Percentiles rank a stretch among this genome's conserved stretches.
These are phyloP conservation scores for Lactuca saligna DNA, from an alignment of 129 eudicot genomes.

Conservation along the genomic window DNA sequence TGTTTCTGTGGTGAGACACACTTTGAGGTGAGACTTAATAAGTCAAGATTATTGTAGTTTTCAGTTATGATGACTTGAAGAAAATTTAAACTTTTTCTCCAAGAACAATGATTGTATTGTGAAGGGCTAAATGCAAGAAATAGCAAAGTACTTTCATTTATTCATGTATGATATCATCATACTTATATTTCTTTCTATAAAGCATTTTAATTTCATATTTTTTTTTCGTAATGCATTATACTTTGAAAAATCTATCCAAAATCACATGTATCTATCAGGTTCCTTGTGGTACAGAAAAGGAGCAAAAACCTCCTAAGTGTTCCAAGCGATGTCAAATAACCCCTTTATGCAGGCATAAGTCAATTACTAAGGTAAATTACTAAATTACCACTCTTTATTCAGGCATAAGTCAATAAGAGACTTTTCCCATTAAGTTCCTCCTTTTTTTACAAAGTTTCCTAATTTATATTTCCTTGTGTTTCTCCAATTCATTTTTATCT, in stretches of 20 bases:
- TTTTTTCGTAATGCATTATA: too few relatives aligned
- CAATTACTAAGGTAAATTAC: constrained; percentile 55
- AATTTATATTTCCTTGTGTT: constrained; percentile 9
- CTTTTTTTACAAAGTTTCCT: neutral
- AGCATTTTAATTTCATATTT: neutral
- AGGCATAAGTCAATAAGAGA: too few relatives aligned
- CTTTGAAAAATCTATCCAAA: neutral
- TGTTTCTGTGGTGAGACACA: constrained; percentile 89
- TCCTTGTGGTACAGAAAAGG: constrained; percentile 95
- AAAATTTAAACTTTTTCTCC: neutral
- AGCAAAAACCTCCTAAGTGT: constrained; percentile 93
- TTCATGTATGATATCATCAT: neutral
- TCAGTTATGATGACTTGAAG: neutral
- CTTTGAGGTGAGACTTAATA: constrained; percentile 67
- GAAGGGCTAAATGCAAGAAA: neutral
- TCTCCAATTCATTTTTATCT: neutral
- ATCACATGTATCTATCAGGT: constrained; percentile 51
- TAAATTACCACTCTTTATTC: constrained; percentile 8
- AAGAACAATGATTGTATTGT: neutral
- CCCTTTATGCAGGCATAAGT: constrained; percentile 78
- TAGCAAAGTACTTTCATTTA: neutral
- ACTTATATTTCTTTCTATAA: too few relatives aligned
- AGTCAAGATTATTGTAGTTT: neutral
- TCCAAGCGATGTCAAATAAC: constrained; percentile 61
- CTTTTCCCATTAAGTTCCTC: too few relatives aligned